These are phyloP conservation scores for Leccinum broughii DNA, from an alignment of 768 basidiomycete genomes.

Conservation along the genomic window DNA sequence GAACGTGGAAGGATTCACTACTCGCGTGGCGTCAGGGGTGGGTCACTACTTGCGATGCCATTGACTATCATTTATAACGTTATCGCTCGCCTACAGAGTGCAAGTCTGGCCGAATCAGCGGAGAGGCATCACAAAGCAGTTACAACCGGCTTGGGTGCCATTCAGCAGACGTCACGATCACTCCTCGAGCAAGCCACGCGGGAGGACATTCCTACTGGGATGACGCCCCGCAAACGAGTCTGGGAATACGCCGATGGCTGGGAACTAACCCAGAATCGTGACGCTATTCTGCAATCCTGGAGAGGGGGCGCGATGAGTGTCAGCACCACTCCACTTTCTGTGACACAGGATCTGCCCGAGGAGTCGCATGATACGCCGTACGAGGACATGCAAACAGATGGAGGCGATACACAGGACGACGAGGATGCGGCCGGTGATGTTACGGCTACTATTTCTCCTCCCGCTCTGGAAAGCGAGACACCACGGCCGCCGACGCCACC, in stretches of 20 bases:
- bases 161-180: conserved; percentile 51
- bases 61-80: background rate
- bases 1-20: conserved; percentile 44
- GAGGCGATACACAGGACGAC: conserved; percentile 22
- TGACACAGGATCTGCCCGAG: conserved; percentile 37
- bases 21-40: conserved; percentile 54
- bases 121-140: conserved; percentile 47
- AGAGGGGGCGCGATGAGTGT: conserved; percentile 36
- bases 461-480: conserved; percentile 1
- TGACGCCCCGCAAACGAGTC: conserved; percentile 73
- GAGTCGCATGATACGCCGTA: conserved; percentile 22
- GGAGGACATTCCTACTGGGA: conserved; percentile 67
- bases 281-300: conserved; percentile 57
- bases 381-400: conserved; percentile 19
- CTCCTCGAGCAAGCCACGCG: conserved; percentile 58
- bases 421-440: conserved; percentile 18
- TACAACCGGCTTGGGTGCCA: conserved; percentile 43
- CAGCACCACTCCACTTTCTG: conserved; percentile 40
- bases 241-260: conserved; percentile 74
- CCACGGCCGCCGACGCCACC: conserved; percentile 24
- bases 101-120: conserved; percentile 40
- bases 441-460: conserved; percentile 21
- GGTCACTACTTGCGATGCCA: conserved; percentile 11
- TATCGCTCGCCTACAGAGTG: conserved; percentile 35
- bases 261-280: conserved; percentile 66